A percentile compares a stretch with the other conserved stretches of the same genome.
Conservation (phyloP, 805 yeast genomes). For the Candida piceae region DNA sequence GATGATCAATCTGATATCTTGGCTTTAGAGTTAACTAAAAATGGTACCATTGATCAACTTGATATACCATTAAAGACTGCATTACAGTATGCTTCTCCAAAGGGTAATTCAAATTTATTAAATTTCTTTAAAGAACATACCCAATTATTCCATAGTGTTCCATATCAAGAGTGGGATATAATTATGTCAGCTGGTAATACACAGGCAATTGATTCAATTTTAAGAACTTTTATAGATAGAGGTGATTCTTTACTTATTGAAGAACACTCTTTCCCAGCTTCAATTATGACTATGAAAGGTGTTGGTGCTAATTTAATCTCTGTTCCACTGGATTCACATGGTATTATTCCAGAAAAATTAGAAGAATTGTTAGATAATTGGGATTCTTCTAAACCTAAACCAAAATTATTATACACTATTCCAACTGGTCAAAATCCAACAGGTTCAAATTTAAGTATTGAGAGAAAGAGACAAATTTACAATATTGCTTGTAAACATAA, state of each 20-base stretch:
- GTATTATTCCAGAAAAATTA: conserved; percentile 56
- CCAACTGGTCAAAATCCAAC: conserved; percentile 99
- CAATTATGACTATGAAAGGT: conserved; percentile 63
- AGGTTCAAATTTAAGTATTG: conserved; percentile 73
- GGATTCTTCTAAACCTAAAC: conserved; percentile 54
- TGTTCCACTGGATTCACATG: conserved; percentile 58
- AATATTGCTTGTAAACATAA: conserved; percentile 80
- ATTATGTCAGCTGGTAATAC: conserved; percentile 82
- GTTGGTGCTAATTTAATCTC: conserved; percentile 61
- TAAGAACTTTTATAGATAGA: conserved; percentile 51
- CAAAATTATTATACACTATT: conserved; percentile 84
- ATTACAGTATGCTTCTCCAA: conserved; percentile 84
- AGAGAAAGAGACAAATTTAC: conserved; percentile 76
- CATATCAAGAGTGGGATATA: conserved; percentile 69
- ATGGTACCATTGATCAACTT: conserved; percentile 21
- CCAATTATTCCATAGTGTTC: conserved; percentile 42
- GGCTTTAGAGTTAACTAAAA: conserved; percentile 48
- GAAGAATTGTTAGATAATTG: conserved; percentile 54
- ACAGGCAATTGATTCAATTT: conserved; percentile 82
- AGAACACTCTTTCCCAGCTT: conserved; percentile 70
- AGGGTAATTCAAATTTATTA: conserved; percentile 71
- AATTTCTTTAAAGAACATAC: conserved; percentile 76
- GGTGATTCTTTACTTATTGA: conserved; percentile 75
- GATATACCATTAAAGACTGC: conserved; percentile 77
- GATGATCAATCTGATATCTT: background rate